These are phyloP conservation scores for Lactarius sp. DNA, from an alignment of 768 basidiomycete genomes.

Conservation along the genomic window DNA sequence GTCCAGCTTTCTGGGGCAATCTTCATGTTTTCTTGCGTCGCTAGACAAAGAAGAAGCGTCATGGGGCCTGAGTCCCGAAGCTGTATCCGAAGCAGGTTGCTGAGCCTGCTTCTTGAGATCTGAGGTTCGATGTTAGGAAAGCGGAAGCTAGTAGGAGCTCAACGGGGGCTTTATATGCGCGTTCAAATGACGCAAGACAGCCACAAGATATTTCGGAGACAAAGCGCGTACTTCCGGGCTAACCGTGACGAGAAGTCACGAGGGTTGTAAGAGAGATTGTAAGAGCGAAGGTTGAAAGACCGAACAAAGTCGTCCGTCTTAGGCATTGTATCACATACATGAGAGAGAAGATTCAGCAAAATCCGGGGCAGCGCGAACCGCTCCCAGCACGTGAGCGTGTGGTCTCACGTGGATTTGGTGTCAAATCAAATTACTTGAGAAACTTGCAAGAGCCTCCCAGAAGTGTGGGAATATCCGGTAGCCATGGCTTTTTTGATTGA, in stretches of 20 bases:
- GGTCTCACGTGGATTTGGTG: too few relatives aligned
- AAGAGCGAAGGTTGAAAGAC: constrained; percentile 31
- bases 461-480: background rate
- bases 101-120: constrained; percentile 35
- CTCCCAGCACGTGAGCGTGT: background rate
- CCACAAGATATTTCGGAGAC: background rate
- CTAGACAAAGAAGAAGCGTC: background rate
- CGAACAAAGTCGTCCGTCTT: constrained; percentile 26
- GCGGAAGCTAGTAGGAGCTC: background rate
- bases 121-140: constrained; percentile 6
- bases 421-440: too few relatives aligned
- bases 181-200: background rate
- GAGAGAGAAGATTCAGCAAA: too few relatives aligned
- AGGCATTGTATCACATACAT: constrained; percentile 7
- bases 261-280: constrained; percentile 27
- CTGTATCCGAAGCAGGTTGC: constrained; percentile 6
- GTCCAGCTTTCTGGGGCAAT: background rate
- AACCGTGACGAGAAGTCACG: constrained; percentile 36
- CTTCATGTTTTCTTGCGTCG: background rate
- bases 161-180: constrained; percentile 5
- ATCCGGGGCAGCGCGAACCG: too few relatives aligned
- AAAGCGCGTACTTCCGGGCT: constrained; percentile 16
- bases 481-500: background rate
- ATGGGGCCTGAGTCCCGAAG: constrained; percentile 14
- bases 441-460: background rate